phyloP scores from a whole-genome alignment of 352 stramenopile genomes.

The Phytophthora boehmeriae region DNA sequence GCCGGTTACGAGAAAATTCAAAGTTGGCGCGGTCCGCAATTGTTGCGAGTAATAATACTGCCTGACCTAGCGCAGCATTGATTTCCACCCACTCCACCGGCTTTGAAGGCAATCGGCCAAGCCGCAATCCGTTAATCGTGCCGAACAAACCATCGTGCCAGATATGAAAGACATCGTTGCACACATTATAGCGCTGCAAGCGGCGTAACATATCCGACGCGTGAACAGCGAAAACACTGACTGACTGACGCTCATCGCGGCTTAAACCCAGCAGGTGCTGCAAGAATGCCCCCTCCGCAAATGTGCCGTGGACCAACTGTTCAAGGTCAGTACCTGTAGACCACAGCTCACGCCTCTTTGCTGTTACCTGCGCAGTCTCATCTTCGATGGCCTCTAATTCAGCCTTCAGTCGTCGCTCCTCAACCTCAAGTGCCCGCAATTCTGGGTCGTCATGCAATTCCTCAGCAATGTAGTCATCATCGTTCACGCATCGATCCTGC shows the following conservation, averaged over 20 bases:
- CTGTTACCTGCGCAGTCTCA: slow-evolving; percentile 56
- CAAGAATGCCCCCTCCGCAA: slow-evolving; percentile 74
- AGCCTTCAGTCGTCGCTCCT: slow-evolving; percentile 58
- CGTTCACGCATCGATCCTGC: slow-evolving; percentile 24
- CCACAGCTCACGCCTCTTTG: slow-evolving; percentile 75
- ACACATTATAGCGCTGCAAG: slow-evolving; percentile 87
- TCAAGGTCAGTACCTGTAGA: slow-evolving; percentile 74
- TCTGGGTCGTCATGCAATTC: slow-evolving; percentile 55
- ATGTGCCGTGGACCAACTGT: slow-evolving; percentile 72
- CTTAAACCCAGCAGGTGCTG: slow-evolving; percentile 78
- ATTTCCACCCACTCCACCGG: slow-evolving; percentile 92
- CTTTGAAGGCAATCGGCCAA: slow-evolving; percentile 80
- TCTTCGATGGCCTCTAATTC: slow-evolving; percentile 65
- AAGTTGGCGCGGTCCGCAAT: slow-evolving; percentile 85
- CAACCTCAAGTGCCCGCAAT: slow-evolving; percentile 58
- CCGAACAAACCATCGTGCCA: slow-evolving; percentile 91
- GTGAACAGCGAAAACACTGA: slow-evolving; percentile 78
- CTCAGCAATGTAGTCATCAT: slow-evolving; percentile 35
- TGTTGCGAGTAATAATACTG: slow-evolving; percentile 82
- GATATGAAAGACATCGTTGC: slow-evolving; percentile 92
- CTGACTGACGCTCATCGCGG: slow-evolving; percentile 76
- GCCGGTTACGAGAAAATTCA: slow-evolving; percentile 81
- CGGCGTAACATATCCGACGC: slow-evolving; percentile 81
- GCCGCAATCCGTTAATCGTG: slow-evolving; percentile 89
- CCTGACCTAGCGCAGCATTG: slow-evolving; percentile 87